Conservation (phyloP, 2,329 filamentous ascomycete species). For the Aspergillus candidus region DNA sequence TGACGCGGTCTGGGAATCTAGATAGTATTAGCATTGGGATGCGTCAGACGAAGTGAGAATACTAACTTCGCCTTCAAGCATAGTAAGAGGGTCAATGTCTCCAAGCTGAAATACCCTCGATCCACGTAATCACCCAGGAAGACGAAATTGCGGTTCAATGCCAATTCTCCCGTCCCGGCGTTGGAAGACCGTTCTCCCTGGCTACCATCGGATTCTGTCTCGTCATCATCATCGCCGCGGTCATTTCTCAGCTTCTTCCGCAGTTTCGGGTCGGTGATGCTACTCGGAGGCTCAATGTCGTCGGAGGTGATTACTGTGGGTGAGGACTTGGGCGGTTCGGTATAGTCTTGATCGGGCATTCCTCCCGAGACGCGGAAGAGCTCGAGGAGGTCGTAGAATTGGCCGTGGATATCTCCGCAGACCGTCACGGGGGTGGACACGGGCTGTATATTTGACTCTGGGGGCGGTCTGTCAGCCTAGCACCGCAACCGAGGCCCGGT, state of each 20-base stretch:
- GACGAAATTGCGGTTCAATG: constrained; percentile 62
- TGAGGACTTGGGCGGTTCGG: constrained; percentile 61
- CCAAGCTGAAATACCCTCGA: constrained; percentile 66
- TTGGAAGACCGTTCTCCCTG: constrained; percentile 25
- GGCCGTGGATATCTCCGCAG: constrained; percentile 96
- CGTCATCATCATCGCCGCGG: constrained; percentile 25
- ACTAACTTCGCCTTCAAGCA: constrained; percentile 61
- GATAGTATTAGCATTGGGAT: too few species aligned
- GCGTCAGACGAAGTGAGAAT: background rate
- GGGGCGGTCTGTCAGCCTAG: constrained; percentile 10
- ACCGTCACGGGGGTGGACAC: constrained; percentile 93
- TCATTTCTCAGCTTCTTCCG: constrained; percentile 71
- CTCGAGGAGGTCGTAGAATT: constrained; percentile 97
- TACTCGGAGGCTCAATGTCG: constrained; percentile 83
- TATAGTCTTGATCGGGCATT: constrained; percentile 79
- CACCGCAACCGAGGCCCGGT: background rate
- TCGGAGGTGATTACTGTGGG: constrained; percentile 78
- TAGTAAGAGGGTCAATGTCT: constrained; percentile 66
- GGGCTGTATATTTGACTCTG: constrained; percentile 98
- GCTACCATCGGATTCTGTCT: constrained; percentile 14
- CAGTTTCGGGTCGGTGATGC: constrained; percentile 81
- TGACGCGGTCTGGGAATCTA: constrained; percentile 66
- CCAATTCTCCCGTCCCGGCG: constrained; percentile 22
- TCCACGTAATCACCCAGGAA: constrained; percentile 71
- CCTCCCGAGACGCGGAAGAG: constrained; percentile 94